phyloP scores from a whole-genome alignment of 164 flowering plant genomes.

The Berberis vulgaris region DNA sequence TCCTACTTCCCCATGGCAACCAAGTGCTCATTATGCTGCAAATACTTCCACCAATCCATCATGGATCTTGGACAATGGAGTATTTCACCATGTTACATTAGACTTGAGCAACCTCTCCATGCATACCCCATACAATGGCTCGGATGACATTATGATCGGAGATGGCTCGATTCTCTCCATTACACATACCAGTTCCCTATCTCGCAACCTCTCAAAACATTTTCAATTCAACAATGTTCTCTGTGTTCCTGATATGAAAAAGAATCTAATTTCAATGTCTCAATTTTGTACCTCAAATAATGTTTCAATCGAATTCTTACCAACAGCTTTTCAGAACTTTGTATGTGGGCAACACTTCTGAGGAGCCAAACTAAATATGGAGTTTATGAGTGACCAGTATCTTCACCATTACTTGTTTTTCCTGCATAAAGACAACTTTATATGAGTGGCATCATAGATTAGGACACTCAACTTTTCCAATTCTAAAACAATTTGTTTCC shows the following conservation, averaged over 20 bases:
- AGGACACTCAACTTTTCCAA: slow-evolving; percentile 5
- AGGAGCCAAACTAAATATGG: not conserved
- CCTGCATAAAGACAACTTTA: not conserved
- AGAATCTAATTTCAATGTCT: slow-evolving; percentile 5
- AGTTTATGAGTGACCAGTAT: not conserved
- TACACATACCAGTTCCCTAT: not conserved
- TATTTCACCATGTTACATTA: not conserved
- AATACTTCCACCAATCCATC: too few relatives aligned
- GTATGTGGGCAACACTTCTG: not conserved
- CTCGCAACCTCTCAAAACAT: not conserved
- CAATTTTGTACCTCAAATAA: slow-evolving; percentile 1
- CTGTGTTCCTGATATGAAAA: not conserved
- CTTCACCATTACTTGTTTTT: not conserved
- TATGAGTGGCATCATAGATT: slow-evolving; percentile 4
- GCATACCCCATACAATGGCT: not conserved
- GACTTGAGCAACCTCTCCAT: not conserved
- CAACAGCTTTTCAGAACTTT: not conserved
- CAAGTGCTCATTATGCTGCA: too few relatives aligned
- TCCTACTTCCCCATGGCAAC: too few relatives aligned
- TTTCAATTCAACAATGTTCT: not conserved
- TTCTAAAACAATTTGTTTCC: not conserved
- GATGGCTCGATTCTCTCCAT: not conserved
- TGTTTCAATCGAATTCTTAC: slow-evolving; percentile 6
- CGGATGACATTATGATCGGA: not conserved
- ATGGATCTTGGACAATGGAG: too few relatives aligned